A percentile compares a stretch with the other conserved stretches of the same genome.
These are phyloP conservation scores for Fusarium sp. DNA, from an alignment of 2,329 filamentous ascomycete genomes.

Conservation along the genomic window DNA sequence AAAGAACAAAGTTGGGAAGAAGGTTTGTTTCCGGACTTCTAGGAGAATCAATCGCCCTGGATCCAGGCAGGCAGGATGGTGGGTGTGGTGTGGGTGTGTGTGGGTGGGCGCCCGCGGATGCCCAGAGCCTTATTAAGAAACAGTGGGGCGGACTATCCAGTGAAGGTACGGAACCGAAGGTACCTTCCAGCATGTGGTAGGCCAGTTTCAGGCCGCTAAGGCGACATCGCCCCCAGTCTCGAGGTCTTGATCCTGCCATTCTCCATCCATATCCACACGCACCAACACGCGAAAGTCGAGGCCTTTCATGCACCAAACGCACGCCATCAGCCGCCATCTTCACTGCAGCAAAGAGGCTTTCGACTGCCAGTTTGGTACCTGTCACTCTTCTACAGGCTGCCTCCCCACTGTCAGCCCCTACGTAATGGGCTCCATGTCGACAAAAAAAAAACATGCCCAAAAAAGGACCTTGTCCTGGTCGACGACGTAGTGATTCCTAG, in stretches of 20 bases:
- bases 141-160: slow-evolving; percentile 27
- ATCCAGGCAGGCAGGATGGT: slow-evolving; percentile 31
- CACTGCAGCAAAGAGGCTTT: neutral
- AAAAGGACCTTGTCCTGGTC: neutral
- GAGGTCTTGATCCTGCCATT: slow-evolving; percentile 25
- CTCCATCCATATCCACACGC: slow-evolving; percentile 14
- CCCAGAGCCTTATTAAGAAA: slow-evolving; percentile 32
- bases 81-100: slow-evolving; percentile 12
- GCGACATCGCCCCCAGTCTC: slow-evolving; percentile 14
- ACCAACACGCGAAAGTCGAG: slow-evolving; percentile 34
- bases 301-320: slow-evolving; percentile 32
- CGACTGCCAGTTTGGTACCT: slow-evolving; percentile 14
- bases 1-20: slow-evolving; percentile 24
- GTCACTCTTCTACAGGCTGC: slow-evolving; percentile 1
- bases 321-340: slow-evolving; percentile 30
- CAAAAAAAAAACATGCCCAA: neutral
- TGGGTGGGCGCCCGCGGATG: slow-evolving; percentile 18
- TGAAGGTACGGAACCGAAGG: slow-evolving; percentile 9
- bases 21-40: slow-evolving; percentile 40
- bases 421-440: neutral
- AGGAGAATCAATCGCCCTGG: slow-evolving; percentile 24
- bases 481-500: neutral
- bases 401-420: neutral
- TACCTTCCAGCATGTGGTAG: slow-evolving; percentile 28
- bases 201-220: slow-evolving; percentile 33